These are phyloP conservation scores for Euphorbia peplus DNA, from an alignment of 345 rosid genomes.

Conservation along the genomic window DNA sequence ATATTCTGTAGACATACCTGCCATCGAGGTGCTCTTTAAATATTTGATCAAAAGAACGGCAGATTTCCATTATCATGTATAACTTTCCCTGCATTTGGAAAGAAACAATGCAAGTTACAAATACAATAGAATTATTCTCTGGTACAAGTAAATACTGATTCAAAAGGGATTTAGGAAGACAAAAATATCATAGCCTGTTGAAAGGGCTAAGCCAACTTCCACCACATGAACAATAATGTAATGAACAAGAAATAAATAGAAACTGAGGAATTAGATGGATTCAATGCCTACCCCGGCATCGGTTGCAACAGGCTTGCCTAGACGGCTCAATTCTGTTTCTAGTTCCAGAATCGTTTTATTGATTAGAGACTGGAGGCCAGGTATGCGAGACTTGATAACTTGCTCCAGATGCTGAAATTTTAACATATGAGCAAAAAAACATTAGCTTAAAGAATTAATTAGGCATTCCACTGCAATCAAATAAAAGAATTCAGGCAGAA, in stretches of 20 bases:
- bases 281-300: slow-evolving; percentile 79
- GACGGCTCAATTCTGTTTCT: slow-evolving; percentile 80
- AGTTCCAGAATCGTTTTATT: slow-evolving; percentile 75
- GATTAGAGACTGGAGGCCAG: slow-evolving; percentile 87
- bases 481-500: not conserved
- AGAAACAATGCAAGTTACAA: not conserved
- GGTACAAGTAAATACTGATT: not conserved
- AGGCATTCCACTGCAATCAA: not conserved
- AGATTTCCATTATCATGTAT: slow-evolving; percentile 90
- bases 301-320: slow-evolving; percentile 87
- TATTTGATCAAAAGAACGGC: slow-evolving; percentile 86
- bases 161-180: not conserved
- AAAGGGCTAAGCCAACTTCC: slow-evolving; percentile 7
- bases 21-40: slow-evolving; percentile 96
- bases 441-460: not conserved
- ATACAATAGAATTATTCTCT: not conserved
- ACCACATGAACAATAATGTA: not conserved
- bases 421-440: slow-evolving; percentile 11
- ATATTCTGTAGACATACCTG: slow-evolving; percentile 37
- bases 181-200: not conserved
- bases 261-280: slow-evolving; percentile 7
- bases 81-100: slow-evolving; percentile 69
- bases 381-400: slow-evolving; percentile 93
- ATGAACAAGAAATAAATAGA: slow-evolving; percentile 4
- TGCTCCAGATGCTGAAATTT: slow-evolving; percentile 85